These are phyloP conservation scores for Lasiosphaeriaceae sp. DNA, from an alignment of 495 filamentous ascomycete species.

Conservation along the genomic window DNA sequence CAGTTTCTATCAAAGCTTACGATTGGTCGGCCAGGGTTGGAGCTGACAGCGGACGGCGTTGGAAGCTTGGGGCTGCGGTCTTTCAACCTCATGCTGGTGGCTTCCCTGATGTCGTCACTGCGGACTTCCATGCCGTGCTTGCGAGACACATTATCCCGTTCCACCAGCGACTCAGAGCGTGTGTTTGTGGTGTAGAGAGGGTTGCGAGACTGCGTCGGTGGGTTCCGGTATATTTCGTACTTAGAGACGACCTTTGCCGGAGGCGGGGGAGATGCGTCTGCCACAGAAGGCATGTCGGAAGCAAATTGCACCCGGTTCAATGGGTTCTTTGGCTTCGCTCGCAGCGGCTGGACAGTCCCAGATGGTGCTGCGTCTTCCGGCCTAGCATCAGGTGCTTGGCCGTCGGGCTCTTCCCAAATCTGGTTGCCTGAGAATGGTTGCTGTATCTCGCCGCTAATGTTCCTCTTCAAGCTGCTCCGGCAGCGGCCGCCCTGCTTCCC, in stretches of 20 bases:
- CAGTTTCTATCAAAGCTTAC: constrained; percentile 86
- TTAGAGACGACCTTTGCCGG: constrained; percentile 54
- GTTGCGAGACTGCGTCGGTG: constrained; percentile 70
- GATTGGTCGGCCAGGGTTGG: constrained; percentile 79
- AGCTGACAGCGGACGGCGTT: constrained; percentile 79
- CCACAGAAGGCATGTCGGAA: constrained; percentile 21
- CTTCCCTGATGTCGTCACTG: constrained; percentile 77
- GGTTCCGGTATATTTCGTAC: constrained; percentile 73
- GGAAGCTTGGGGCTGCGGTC: constrained; percentile 83
- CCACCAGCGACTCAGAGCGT: constrained; percentile 24
- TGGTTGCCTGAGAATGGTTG: constrained; percentile 67
- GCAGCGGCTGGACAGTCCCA: constrained; percentile 28
- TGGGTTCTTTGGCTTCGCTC: constrained; percentile 55
- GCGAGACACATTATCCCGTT: constrained; percentile 33
- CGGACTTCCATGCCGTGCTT: constrained; percentile 80
- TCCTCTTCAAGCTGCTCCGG: constrained; percentile 50
- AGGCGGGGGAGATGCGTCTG: constrained; percentile 14
- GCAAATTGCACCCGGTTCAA: constrained; percentile 53
- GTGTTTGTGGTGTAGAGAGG: constrained; percentile 67
- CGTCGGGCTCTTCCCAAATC: constrained; percentile 82
- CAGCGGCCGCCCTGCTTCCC: constrained; percentile 26
- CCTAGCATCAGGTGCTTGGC: constrained; percentile 20
- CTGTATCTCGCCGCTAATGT: constrained; percentile 54
- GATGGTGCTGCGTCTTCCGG: constrained; percentile 8
- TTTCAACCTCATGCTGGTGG: constrained; percentile 84